phyloP scores from a whole-genome alignment of 192 early-diverging fungal species.

The Chytriomyces sp. region DNA sequence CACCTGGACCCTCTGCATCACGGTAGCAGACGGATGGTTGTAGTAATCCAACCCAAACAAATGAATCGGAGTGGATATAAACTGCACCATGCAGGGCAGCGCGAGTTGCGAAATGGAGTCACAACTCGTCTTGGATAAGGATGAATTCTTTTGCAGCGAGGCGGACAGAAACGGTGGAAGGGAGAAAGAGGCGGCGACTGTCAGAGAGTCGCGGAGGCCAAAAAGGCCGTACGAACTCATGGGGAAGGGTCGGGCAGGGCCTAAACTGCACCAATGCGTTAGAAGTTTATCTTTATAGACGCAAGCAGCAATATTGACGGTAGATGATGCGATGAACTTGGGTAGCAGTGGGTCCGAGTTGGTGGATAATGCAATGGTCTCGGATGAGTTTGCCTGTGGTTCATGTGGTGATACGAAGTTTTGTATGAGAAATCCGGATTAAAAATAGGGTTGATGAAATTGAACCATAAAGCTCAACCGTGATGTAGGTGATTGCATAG shows the following conservation, averaged over 20 bases:
- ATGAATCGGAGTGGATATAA: constrained; percentile 49
- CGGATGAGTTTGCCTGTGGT: constrained; percentile 44
- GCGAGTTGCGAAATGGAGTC: constrained; percentile 47
- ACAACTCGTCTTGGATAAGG: constrained; percentile 18
- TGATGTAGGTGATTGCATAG: constrained; percentile 50
- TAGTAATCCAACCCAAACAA: constrained; percentile 54
- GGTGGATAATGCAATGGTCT: constrained; percentile 41
- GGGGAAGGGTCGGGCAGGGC: constrained; percentile 43
- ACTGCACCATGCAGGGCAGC: constrained; percentile 49
- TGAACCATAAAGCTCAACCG: constrained; percentile 24
- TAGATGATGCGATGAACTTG: constrained; percentile 49
- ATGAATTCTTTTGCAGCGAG: constrained; percentile 11
- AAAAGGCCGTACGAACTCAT: constrained; percentile 40
- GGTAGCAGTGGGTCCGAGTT: constrained; percentile 34
- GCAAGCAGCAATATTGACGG: constrained; percentile 47
- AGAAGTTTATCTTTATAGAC: constrained; percentile 52
- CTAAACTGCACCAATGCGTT: constrained; percentile 48
- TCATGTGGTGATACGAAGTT: background rate
- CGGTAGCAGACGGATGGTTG: constrained; percentile 37
- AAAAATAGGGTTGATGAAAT: background rate
- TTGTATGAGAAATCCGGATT: background rate
- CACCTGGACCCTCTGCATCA: constrained; percentile 7
- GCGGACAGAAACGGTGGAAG: constrained; percentile 45
- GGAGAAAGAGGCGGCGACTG: constrained; percentile 55
- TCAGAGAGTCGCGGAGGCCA: constrained; percentile 45